Base-by-base conservation (phyloP, 345 rosid genomes). In the Lepidium sativum region DNA sequence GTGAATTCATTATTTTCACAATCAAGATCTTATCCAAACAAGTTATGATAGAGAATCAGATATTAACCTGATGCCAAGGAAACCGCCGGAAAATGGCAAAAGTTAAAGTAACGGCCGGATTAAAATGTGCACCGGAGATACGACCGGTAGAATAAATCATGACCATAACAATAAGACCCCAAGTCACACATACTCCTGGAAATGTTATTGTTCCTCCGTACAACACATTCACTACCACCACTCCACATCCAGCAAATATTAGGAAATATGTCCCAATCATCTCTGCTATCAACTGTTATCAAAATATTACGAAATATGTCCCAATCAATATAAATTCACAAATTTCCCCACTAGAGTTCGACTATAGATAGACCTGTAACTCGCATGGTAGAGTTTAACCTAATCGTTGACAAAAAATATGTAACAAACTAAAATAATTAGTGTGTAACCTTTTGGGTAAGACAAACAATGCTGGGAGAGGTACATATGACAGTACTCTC, bases 81-180 rank as follows among this genome's bases (percentile, higher is more conserved):
- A 88, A 83, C 6, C 80, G 77, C 6, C 83, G 69, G 49, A 84
- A 83, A 72, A 83, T 18, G 4, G 94, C 84, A 3, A 76, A 78
- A 18, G 89, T 67, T 40, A 91, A 15, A 33, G 97, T 86, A 39
- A 91, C 91, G 2, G 91, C 87, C 1, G 86, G 92, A 29, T 90
- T 84, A 61, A 90, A 82, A 80, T 90, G 92, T 18, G 89, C 97
- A 8, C 96, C 96, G 17, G 97, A 91, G 15, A 88, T 80, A 67
- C 86, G 94, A 54, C 91, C 91, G 1, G 80, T 63, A 7, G 94
- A 73, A 48, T 86, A 88, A 11, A 86, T 41, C 89, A 91, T 81
- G 16, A 86, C 91, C 89, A 82, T 84, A 3, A 86, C 85, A 49
- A 86, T 84, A 6, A 86, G 74, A 39, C 96, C 91, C 89, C 92